Evolutionary conservation across 75 land plant species (phyloP).

Genomic region (Picea sitchensis): DNA sequence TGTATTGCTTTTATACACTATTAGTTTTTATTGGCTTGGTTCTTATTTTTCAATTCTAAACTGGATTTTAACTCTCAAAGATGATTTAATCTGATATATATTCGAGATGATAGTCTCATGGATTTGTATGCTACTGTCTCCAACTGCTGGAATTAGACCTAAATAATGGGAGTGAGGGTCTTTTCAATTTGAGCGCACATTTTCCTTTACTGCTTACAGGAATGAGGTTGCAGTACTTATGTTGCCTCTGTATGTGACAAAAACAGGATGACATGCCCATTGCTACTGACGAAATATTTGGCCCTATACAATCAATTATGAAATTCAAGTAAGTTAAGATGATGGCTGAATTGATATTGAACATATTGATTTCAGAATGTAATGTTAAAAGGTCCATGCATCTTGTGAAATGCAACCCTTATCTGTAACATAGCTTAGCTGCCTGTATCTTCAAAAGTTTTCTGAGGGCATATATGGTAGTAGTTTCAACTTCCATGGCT

Average conservation of each 20-base stretch:
- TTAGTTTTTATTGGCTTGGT: background rate
- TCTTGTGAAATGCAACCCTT: too few relatives aligned
- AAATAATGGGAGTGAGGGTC: background rate
- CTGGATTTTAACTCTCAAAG: too few relatives aligned
- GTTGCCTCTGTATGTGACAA: background rate
- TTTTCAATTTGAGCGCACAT: background rate
- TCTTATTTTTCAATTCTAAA: too few relatives aligned
- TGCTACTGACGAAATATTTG: constrained; percentile 45
- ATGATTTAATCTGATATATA: too few relatives aligned
- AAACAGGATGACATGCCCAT: constrained; percentile 49
- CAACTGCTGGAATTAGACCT: background rate
- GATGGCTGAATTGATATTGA: background rate
- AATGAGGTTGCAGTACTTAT: background rate
- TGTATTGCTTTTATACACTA: background rate
- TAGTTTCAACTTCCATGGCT: background rate
- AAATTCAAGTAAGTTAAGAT: constrained; percentile 35
- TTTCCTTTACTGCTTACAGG: background rate
- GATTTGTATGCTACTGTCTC: background rate
- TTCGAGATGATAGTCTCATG: too few relatives aligned
- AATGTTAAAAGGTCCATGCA: background rate
- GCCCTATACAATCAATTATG: constrained; percentile 39
- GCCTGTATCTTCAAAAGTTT: background rate
- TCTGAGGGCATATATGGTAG: background rate
- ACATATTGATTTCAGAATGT: background rate
- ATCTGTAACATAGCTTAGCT: background rate